Evolutionary conservation across 1,284 basidiomycete genomes (phyloP), one percentile per base, ranked within the genome.

Genomic region (Leccinum griseonigrum): DNA sequence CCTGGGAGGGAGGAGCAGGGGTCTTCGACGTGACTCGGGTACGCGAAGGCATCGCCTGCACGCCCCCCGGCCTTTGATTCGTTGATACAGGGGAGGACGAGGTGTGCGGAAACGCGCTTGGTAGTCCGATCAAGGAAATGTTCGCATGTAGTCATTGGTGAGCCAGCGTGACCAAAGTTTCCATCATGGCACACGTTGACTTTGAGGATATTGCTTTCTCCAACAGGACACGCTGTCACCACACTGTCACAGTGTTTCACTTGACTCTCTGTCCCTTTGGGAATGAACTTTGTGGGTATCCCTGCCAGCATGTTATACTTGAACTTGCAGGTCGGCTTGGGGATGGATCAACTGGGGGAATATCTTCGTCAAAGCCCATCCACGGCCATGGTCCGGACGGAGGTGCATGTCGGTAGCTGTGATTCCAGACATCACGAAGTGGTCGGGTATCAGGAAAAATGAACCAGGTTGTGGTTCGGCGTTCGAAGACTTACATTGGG

Each of bases 281-380:
- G 67, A 82, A 85, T 3, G 77, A 66, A 1, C 76, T 76, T 63
- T 84, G 80, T 0, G 84, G 84, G 68, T 85, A 85, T 60, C 70
- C 69, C 54, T 66, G 68, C 83, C 83, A 84, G 11, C 50, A 4
- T 3, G 9, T 46, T 6, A 1, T 7, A 7, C 58, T 57, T 16
- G 48, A 2, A 40, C 31, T 50, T 9, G 34, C 28, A 4, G 28
- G 10, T 10, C 6, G 11, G 2, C 16, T 36, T 0, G 56, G 1
- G 2, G 36, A 34, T 7, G 54, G 22, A 1, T 16, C 5, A 14
- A 70, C 61, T 0, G 14, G 6, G 1, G 63, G 67, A 34, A 74
- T 29, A 26, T 73, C 72, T 18, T 69, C 71, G n/a, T 76, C 74
- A 36, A 73, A 73, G 59, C 76, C 74, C 73, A 73, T 73, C 72